Evolutionary conservation across 2,329 filamentous ascomycete species (phyloP).

Genomic region (Pestalotiopsis sp.): DNA sequence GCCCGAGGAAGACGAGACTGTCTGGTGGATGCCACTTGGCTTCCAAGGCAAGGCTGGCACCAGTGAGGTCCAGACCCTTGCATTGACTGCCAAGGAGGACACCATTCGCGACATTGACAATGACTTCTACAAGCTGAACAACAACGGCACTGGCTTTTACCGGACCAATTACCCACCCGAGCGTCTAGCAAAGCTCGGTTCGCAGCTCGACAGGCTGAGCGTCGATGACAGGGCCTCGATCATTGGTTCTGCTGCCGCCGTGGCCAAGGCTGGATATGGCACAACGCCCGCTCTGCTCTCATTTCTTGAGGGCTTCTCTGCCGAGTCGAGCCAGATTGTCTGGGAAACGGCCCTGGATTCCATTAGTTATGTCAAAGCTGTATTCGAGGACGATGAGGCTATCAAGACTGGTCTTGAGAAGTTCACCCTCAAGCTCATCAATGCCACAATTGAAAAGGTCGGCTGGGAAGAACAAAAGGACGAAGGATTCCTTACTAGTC

Average conservation of each 20-base stretch:
- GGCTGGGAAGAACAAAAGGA: slow-evolving; percentile 80
- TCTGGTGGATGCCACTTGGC: slow-evolving; percentile 93
- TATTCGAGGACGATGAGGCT: slow-evolving; percentile 76
- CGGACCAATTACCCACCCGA: slow-evolving; percentile 90
- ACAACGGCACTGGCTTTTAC: slow-evolving; percentile 84
- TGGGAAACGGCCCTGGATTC: slow-evolving; percentile 84
- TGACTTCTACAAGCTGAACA: slow-evolving; percentile 92
- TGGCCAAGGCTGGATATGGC: slow-evolving; percentile 84
- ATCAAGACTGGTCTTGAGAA: slow-evolving; percentile 73
- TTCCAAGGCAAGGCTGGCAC: slow-evolving; percentile 74
- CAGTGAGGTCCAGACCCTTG: slow-evolving; percentile 61
- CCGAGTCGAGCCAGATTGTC: slow-evolving; percentile 83
- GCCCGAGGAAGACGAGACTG: slow-evolving; percentile 85
- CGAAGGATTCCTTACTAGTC: slow-evolving; percentile 79
- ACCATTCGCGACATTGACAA: slow-evolving; percentile 73
- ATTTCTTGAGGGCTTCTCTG: slow-evolving; percentile 80
- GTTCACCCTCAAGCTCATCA: slow-evolving; percentile 77
- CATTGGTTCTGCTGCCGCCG: slow-evolving; percentile 83
- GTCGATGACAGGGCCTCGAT: slow-evolving; percentile 91
- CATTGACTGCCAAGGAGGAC: slow-evolving; percentile 74
- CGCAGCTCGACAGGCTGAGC: slow-evolving; percentile 72
- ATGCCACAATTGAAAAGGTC: slow-evolving; percentile 72
- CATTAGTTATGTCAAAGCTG: slow-evolving; percentile 74
- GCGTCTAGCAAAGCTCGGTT: slow-evolving; percentile 77
- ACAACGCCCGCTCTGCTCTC: slow-evolving; percentile 79